Percentiles rank a stretch among this genome's conserved stretches.
These are phyloP conservation scores for Trifolium subterraneum DNA, from an alignment of 306 rosid genomes.

Conservation along the genomic window DNA sequence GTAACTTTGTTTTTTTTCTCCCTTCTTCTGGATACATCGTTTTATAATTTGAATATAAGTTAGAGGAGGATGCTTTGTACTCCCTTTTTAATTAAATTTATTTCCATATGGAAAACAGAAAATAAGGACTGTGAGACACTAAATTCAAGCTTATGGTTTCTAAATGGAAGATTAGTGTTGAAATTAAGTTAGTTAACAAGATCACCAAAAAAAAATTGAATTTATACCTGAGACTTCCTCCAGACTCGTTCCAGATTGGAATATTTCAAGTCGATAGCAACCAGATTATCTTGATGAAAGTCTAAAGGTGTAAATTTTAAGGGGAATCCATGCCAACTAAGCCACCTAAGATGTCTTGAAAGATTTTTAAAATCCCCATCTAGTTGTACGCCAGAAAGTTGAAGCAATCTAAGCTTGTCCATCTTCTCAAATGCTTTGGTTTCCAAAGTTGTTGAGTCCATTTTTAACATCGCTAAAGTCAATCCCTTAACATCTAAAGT, in stretches of 20 bases:
- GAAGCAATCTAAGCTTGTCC: constrained; percentile 22
- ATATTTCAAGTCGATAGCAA: background rate
- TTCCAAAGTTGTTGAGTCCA: background rate
- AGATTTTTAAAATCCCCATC: constrained; percentile 34
- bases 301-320: background rate
- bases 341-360: constrained; percentile 33
- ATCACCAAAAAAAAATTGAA: background rate
- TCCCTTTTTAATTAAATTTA: no score
- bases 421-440: constrained; percentile 37
- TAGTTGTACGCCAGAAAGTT: background rate
- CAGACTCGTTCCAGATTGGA: constrained; percentile 5
- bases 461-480: constrained; percentile 1
- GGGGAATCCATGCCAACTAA: constrained; percentile 33
- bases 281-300: background rate
- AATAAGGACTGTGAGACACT: no score
- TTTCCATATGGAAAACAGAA: no score
- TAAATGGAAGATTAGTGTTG: no score
- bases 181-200: background rate
- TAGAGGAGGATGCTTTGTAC: no score
- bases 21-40: no score
- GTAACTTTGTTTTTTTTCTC: no score
- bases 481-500: constrained; percentile 27
- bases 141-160: no score
- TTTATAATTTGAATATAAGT: no score
- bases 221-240: constrained; percentile 4